Base-by-base conservation (phyloP, 306 rosid species). In the Benincasa hispida region DNA sequence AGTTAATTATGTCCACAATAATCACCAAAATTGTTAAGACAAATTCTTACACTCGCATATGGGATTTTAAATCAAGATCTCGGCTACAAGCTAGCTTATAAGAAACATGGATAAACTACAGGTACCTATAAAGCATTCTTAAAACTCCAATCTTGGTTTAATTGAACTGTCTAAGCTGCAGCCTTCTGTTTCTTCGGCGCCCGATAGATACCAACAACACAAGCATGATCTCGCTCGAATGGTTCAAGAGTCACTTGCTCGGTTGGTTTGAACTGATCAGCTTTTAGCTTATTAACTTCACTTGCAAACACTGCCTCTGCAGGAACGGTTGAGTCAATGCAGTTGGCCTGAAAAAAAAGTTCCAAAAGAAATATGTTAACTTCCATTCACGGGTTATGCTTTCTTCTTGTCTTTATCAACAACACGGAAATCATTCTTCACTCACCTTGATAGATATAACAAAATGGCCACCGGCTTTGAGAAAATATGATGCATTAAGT, bases 221-320 rank as follows among this genome's bases (percentile, higher is more conserved):
- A 94, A 66, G 98, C 98, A 77, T 91, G 98, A 79, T 95, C 98
- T 12, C 98, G 82, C 84, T 95, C 99, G 34, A 87, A 95, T 25
- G 99, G 98, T 62, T 88, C 91, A 5, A 95, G 98, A 22, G 99
- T 95, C 0, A 95, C 96, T 82, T 92, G 99, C 80, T 95, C 99
- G 0, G 59, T 19, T 0, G 98, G 98, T 82, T 91, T 92, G 70
- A 95, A 92, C 13, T 95, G 96, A 63, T 95, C 97, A 0, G 91
- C 96, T 75, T 87, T 87, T 54, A 95, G 84, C 89, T 89, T 92
- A 81, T 88, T 89, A 6, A 92, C 99, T 83, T 95, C 99, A 48
- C 87, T 85, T 0, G 76, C 83, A 62, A 92, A 92, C 12, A 95
- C 98, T 0, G 89, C 84, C 68, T 85, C 93, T 0, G 98, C 96